Base-by-base conservation (phyloP, 495 filamentous ascomycete species). In the Hypoxylon crocopeplum region DNA sequence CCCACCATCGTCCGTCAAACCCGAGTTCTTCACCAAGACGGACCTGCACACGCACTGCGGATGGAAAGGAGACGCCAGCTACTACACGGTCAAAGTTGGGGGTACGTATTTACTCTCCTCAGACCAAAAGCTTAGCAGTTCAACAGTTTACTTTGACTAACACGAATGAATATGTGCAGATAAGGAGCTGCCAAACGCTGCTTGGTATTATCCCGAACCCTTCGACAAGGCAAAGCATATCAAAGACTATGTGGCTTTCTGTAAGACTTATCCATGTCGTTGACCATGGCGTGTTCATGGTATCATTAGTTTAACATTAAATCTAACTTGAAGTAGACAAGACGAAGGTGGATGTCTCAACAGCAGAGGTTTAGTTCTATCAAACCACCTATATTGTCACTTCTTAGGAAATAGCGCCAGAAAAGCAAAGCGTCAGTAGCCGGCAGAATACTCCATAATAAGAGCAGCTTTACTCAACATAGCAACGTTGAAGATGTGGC, bases 21-120 rank as follows among this genome's bases (percentile, higher is more conserved):
- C 82, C 7, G 69, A 81, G 16, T 77, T 75, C 53, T 50, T 68
- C 16, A 33, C 7, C 47, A 47, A 48, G 40, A 66, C 65, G 19
- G 62, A 60, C 33, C 52, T 57, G 8, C 74, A 70, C 21, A 88
- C 85, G 0, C 54, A 73, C 40, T 91, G 88, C 66, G 75, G 78
- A 1, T 90, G 87, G 87, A 91, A 91, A 61, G 88, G 88, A n/a
- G 70, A 78, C 27, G 84, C 86, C 1, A 81, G 76, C 7, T 91
- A 90, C 65, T 90, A 89, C 69, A 83, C 77, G 11, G 71, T 91
- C 49, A 77, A 77, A 12, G 75, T 81, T 20, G 80, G 83, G 55
- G 84, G 84, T 84, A 58, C 22, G 73, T 58, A 29, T 15, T 48
- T 30, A 2, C n/a, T n/a, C n/a, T n/a, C n/a, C n/a, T n/a, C n/a